phyloP scores from a whole-genome alignment of 75 land plant genomes.

The Gnetum montanum region DNA sequence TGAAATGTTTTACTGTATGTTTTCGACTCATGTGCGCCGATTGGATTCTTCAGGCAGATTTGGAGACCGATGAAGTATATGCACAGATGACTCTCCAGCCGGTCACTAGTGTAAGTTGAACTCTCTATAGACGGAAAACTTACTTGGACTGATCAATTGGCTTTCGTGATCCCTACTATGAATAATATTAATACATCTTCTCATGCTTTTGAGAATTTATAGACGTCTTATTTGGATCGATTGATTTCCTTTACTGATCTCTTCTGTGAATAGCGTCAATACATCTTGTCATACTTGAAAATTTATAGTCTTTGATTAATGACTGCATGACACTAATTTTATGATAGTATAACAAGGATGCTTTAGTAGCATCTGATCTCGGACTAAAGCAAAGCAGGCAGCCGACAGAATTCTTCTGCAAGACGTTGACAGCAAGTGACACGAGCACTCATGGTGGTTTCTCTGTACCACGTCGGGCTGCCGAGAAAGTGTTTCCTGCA shows the following conservation, averaged over 20 bases:
- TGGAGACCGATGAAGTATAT: slow-evolving; percentile 96
- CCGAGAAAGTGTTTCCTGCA: slow-evolving; percentile 81
- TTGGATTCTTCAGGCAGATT: slow-evolving; percentile 60
- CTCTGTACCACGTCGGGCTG: slow-evolving; percentile 81
- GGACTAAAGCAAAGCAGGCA: slow-evolving; percentile 54
- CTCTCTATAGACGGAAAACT: too few relatives aligned
- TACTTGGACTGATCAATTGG: not conserved
- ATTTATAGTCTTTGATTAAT: too few relatives aligned
- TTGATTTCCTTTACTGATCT: not conserved
- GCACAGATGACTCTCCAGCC: slow-evolving; percentile 98
- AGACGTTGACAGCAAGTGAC: slow-evolving; percentile 90
- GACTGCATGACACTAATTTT: not conserved
- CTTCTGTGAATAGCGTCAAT: not conserved
- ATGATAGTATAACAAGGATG: slow-evolving; percentile 50
- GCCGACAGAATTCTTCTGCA: slow-evolving; percentile 78
- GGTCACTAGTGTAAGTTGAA: slow-evolving; percentile 60
- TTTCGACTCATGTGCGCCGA: not conserved
- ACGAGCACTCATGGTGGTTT: slow-evolving; percentile 95
- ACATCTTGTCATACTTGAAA: too few relatives aligned
- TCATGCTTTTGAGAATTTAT: not conserved
- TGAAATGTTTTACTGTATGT: not conserved
- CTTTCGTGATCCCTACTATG: not conserved
- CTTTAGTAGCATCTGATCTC: slow-evolving; percentile 47
- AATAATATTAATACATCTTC: not conserved
- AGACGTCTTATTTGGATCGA: not conserved